These are phyloP conservation scores for Talaromyces marneffei DNA, from an alignment of 2,329 filamentous ascomycete species.

Conservation along the genomic window DNA sequence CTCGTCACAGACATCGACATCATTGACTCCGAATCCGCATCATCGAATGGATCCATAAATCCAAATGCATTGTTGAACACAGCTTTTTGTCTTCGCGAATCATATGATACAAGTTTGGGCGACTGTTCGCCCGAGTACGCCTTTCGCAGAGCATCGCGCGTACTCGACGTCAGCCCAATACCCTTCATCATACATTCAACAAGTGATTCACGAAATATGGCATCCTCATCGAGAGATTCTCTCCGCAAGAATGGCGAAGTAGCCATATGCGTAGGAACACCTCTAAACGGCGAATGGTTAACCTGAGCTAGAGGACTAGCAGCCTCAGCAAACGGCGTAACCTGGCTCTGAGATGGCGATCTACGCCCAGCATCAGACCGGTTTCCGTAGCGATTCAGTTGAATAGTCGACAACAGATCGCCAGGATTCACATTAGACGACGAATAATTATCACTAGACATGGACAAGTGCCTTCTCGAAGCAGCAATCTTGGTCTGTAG, in stretches of 20 bases:
- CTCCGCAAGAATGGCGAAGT: constrained; percentile 56
- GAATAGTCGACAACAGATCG: constrained; percentile 73
- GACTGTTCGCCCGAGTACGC: constrained; percentile 74
- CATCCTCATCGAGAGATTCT: constrained; percentile 81
- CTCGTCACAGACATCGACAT: constrained; percentile 61
- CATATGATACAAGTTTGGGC: constrained; percentile 75
- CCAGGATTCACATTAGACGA: constrained; percentile 48
- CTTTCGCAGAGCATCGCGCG: constrained; percentile 59
- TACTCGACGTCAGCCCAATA: constrained; percentile 67
- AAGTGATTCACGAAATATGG: constrained; percentile 81
- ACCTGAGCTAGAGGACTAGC: constrained; percentile 34
- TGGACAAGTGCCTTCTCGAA: constrained; percentile 30
- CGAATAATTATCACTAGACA: constrained; percentile 12
- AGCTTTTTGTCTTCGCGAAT: constrained; percentile 72
- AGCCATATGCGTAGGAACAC: constrained; percentile 23
- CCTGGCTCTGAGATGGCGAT: constrained; percentile 9
- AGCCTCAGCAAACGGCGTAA: constrained; percentile 24
- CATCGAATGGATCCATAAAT: constrained; percentile 82
- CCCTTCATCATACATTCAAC: constrained; percentile 94
- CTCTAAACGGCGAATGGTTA: constrained; percentile 34
- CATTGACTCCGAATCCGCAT: constrained; percentile 82
- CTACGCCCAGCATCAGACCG: constrained; percentile 35
- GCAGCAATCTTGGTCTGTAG: constrained; percentile 58
- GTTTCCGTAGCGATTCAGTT: constrained; percentile 58
- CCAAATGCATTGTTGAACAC: constrained; percentile 84